Evolutionary conservation across 2,329 filamentous ascomycete species (phyloP), one percentile per base, ranked within the genome.

Genomic region (Alternaria angustiovoidea): DNA sequence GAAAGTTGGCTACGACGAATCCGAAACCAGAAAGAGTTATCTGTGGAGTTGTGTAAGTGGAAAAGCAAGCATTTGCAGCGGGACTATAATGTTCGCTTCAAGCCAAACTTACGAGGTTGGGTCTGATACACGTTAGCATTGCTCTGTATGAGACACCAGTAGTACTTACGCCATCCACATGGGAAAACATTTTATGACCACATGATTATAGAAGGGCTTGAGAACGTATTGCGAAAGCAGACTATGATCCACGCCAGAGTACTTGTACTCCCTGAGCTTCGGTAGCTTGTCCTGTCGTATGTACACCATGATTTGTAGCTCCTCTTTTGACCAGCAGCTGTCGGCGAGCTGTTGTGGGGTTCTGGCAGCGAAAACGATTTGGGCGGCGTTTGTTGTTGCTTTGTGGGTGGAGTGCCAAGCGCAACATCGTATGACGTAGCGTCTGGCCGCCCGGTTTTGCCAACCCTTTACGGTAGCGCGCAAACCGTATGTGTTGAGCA

Each of bases 201-300:
- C 86, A 81, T 96, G 90, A 75, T 89, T 96, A 85, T 98, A 99
- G 82, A 98, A 99, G 7, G 95, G 95, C 85, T 99, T 98, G 73
- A 99, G 84, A 67, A 99, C 87, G 83, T 97, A 98, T 79, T 90
- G 92, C 66, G 94, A 97, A 41, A 93, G 85, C 63, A 97, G 84
- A 61, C 93, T 97, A 79, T 91, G 91, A 81, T 99, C 95, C 73
- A 98, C 91, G 58, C 88, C 88, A 41, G 91, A 92, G 85, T 99
- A 99, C 81, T 96, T 95, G 88, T 99, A 99, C 81, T 94, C 87
- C 80, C 91, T 92, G 72, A 99, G 88, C 78, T 92, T 92, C 39
- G 91, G 89, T 65, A 99, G 89, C 81, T 92, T 89, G 75, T 94
- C 89, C 81, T 97, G 92, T 68, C 95, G 92, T 62, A 99, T 93